phyloP scores from a whole-genome alignment of 2,329 filamentous ascomycete species.

The Fusarium pseudograminearum region DNA sequence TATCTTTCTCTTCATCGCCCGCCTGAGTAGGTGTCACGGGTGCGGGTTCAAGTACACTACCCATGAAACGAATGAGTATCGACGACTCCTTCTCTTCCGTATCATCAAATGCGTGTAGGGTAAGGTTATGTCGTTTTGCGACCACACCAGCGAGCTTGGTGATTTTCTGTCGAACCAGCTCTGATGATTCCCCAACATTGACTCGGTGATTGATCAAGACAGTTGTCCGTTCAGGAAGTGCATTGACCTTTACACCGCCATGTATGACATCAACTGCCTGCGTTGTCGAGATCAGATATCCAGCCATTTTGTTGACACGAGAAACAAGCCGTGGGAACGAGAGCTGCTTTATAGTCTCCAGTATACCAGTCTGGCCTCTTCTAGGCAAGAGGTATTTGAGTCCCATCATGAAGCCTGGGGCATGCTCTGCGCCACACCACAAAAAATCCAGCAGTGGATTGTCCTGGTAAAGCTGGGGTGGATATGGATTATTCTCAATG shows the following conservation, averaged over 20 bases:
- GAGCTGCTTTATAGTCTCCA: rapidly evolving
- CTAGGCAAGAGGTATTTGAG: not conserved
- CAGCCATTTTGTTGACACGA: not conserved
- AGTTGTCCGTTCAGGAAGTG: not conserved
- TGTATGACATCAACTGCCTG: not conserved
- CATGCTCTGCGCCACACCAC: not conserved
- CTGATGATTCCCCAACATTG: not conserved
- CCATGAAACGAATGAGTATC: not conserved
- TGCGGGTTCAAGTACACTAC: not conserved
- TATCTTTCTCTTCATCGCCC: not conserved
- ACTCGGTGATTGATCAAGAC: not conserved
- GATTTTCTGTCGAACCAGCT: not conserved
- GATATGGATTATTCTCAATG: not conserved
- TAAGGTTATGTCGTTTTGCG: not conserved
- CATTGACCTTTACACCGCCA: not conserved
- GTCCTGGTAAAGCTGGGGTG: not conserved
- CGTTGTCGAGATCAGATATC: not conserved
- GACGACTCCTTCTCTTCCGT: not conserved
- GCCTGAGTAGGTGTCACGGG: not conserved
- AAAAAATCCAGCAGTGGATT: not conserved
- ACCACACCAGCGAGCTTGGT: not conserved
- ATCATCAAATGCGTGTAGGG: not conserved
- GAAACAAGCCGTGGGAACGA: not conserved
- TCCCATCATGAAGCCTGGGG: not conserved
- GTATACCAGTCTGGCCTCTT: not conserved